phyloP scores from a whole-genome alignment of 2,329 filamentous ascomycete genomes.

The Seiridium unicorne region DNA sequence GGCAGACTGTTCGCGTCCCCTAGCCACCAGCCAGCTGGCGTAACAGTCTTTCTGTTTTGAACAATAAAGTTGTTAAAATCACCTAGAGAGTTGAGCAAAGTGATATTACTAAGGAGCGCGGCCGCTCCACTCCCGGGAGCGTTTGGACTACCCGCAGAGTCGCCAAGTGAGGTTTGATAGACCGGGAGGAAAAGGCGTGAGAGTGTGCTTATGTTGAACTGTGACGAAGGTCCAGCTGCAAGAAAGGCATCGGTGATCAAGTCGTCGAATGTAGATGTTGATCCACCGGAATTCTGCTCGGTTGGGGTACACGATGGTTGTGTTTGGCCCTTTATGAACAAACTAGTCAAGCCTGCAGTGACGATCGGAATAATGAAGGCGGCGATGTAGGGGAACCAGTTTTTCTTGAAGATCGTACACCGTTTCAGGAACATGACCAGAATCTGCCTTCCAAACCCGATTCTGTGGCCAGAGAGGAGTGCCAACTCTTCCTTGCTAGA shows the following conservation, averaged over 20 bases:
- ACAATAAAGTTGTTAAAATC: conserved; percentile 68
- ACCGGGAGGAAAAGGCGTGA: conserved; percentile 38
- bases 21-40: conserved; percentile 78
- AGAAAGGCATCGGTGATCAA: conserved; percentile 33
- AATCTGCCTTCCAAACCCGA: conserved; percentile 69
- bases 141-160: conserved; percentile 13
- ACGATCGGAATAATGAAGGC: conserved; percentile 77
- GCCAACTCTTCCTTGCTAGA: conserved; percentile 40
- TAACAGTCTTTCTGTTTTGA: conserved; percentile 63
- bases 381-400: conserved; percentile 72
- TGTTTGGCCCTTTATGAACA: conserved; percentile 60
- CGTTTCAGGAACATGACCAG: conserved; percentile 77
- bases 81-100: conserved; percentile 60
- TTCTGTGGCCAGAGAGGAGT: conserved; percentile 66
- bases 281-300: conserved; percentile 25
- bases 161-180: conserved; percentile 24
- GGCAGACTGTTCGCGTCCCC: conserved; percentile 58
- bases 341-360: conserved; percentile 73
- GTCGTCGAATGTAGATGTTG: conserved; percentile 33
- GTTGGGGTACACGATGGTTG: conserved; percentile 29
- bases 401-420: conserved; percentile 72
- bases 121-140: conserved; percentile 7
- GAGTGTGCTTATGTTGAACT: conserved; percentile 31
- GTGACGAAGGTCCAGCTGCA: conserved; percentile 43
- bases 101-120: conserved; percentile 34